Evolutionary conservation across 768 basidiomycete genomes (phyloP), one percentile per base, ranked within the genome.

Genomic region (Hypsizygus marmoreus): DNA sequence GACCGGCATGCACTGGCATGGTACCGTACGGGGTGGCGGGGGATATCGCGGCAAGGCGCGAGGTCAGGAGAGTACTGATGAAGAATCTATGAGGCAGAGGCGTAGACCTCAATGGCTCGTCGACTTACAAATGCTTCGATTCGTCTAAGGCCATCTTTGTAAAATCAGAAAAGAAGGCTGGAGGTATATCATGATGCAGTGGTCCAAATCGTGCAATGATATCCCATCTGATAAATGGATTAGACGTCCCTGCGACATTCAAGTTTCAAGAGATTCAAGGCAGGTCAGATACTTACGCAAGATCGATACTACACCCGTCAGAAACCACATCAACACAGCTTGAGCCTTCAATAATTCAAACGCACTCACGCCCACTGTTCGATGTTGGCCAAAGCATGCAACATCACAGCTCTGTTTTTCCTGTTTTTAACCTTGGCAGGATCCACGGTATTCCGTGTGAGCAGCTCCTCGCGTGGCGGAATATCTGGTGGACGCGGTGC

Each of bases 341-440:
- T 23, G 12, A 40, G 33, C 4, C 30, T 40, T 28, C 17, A 30
- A 29, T 11, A 14, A 14, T 12, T 8, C 19, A 20, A 12, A n/a
- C n/a, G n/a, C n/a, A 82, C 86, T 77, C 54, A 87, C 79, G 91
- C 91, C 86, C 88, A 93, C 62, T 90, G 89, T 55, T 91, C 89
- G 41, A 93, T 89, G 58, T 90, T 90, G 0, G 89, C 89, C 1
- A 91, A 65, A 1, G 89, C 86, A 63, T 91, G 90, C 6, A 91
- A 65, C 85, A 91, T 88, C 10, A 81, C 78, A 0, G 83, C 80
- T 19, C 83, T 67, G 50, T 79, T 88, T 64, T 81, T 84, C 34
- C 82, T 67, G 47, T 70, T 82, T 33, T 72, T 75, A 12, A 83
- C 71, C 54, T 85, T 82, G 0, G 68, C 74, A 0, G 83, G 81